Conservation (phyloP, 306 rosid species). For the Prunus padus region DNA sequence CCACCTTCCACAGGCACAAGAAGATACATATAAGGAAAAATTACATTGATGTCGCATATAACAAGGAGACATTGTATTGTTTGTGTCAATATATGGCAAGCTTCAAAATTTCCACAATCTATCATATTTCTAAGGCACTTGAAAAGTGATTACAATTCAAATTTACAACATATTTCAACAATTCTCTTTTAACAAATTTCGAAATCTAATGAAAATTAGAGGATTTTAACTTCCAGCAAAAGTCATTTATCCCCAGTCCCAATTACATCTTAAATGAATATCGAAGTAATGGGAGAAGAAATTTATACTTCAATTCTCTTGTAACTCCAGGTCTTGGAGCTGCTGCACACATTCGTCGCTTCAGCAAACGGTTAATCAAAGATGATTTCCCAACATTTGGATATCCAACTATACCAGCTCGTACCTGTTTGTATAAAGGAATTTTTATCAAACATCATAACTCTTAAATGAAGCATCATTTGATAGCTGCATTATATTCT, state of each 20-base stretch:
- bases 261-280: slow-evolving; percentile 9
- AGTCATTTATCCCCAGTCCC: background rate
- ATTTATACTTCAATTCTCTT: slow-evolving; percentile 63
- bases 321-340: slow-evolving; percentile 99
- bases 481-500: background rate
- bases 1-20: slow-evolving; percentile 61
- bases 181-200: background rate
- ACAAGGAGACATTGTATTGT: background rate
- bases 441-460: slow-evolving; percentile 5
- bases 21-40: background rate
- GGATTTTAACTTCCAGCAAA: background rate
- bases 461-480: background rate
- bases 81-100: background rate
- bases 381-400: slow-evolving; percentile 98
- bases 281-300: slow-evolving; percentile 19
- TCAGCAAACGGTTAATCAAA: slow-evolving; percentile 78
- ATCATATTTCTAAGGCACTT: background rate
- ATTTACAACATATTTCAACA: background rate
- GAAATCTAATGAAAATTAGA: background rate
- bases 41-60: background rate
- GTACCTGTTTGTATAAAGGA: slow-evolving; percentile 48
- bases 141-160: too few relatives aligned
- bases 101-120: background rate
- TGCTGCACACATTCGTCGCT: slow-evolving; percentile 87
- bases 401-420: slow-evolving; percentile 97